Conservation (phyloP, 2,329 filamentous ascomycete species). For the Sporothrix mexicana region DNA sequence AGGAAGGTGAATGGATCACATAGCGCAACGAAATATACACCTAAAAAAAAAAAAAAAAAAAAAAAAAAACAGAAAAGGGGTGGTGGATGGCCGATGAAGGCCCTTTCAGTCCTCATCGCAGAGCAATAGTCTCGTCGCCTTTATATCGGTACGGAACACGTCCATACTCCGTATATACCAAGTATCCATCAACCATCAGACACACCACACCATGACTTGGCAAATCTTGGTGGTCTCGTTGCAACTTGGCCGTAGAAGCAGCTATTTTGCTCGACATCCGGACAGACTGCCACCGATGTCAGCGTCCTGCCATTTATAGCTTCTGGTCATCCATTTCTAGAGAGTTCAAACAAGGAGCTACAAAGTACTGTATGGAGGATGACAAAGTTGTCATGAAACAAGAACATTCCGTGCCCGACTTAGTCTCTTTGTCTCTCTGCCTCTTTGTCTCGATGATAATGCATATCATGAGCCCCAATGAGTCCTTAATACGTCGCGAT, state of each 20-base stretch:
- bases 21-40: background rate
- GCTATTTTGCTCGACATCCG: background rate
- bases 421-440: no score
- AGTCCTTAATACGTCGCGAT: background rate
- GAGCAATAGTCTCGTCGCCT: background rate
- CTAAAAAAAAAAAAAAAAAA: no score
- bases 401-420: background rate
- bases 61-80: no score
- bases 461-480: background rate
- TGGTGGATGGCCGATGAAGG: background rate
- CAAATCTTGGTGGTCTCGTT: background rate
- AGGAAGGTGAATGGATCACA: background rate
- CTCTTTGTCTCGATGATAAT: background rate
- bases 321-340: no score
- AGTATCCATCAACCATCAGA: background rate
- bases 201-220: slow-evolving; percentile 11
- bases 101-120: background rate
- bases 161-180: no score
- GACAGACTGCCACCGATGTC: background rate
- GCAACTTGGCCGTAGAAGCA: background rate
- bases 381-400: background rate
- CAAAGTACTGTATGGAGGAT: no score
- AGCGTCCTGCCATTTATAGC: background rate
- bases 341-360: no score
- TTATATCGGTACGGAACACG: slow-evolving; percentile 2